Percentiles rank a stretch among this genome's conserved stretches.
Evolutionary conservation across 2,329 filamentous ascomycete genomes (phyloP).

Genomic region (Talaromyces funiculosus): DNA sequence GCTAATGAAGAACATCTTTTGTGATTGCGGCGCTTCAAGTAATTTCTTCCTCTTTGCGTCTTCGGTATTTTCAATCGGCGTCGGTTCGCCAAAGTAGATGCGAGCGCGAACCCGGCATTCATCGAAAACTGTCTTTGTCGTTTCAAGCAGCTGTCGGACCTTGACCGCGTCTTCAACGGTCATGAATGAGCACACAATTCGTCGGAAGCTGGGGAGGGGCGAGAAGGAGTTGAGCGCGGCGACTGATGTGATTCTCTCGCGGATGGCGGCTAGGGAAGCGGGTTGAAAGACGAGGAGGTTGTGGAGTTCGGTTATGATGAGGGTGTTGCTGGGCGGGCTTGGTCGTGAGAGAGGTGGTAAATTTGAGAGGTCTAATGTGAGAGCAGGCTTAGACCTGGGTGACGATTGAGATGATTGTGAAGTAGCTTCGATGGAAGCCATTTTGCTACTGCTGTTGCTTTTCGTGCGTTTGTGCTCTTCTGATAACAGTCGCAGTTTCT

Average conservation of each 20-base stretch:
- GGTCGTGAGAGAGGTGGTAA: conserved; percentile 43
- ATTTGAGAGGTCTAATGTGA: conserved; percentile 43
- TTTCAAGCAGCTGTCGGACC: conserved; percentile 40
- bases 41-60: conserved; percentile 37
- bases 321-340: conserved; percentile 46
- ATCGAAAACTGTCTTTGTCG: conserved; percentile 3
- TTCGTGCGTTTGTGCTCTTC: background rate
- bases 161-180: conserved; percentile 37
- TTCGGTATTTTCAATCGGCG: conserved; percentile 38
- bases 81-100: conserved; percentile 51
- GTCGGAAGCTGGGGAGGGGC: conserved; percentile 45
- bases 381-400: conserved; percentile 29
- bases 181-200: conserved; percentile 47
- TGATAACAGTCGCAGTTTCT: conserved; percentile 1
- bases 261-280: conserved; percentile 38
- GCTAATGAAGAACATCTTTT: conserved; percentile 62
- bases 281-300: conserved; percentile 45
- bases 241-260: conserved; percentile 36
- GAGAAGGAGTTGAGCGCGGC: conserved; percentile 47
- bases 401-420: conserved; percentile 19
- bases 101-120: conserved; percentile 27
- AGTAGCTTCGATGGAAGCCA: conserved; percentile 14
- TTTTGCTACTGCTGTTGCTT: conserved; percentile 14
- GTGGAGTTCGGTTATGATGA: conserved; percentile 46
- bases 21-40: conserved; percentile 51